Conservation (phyloP, 768 basidiomycete genomes). For the Leccinum barrowsii region DNA sequence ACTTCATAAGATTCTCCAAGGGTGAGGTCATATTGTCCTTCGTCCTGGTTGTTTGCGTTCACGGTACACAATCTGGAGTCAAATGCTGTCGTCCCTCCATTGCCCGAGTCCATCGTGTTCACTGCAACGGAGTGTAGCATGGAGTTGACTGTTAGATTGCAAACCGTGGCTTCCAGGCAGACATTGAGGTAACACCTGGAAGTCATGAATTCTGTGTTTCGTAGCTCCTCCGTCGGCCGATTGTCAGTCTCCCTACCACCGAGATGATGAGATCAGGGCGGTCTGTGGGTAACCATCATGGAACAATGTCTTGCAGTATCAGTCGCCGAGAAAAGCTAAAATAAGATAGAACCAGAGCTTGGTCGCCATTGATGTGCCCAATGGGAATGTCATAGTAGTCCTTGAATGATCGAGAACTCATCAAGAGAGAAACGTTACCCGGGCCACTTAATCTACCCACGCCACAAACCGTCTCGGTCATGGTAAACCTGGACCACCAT, state of each 20-base stretch:
- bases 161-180: slow-evolving; percentile 82
- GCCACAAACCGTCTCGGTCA: no score
- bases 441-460: no score
- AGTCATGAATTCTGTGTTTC: slow-evolving; percentile 78
- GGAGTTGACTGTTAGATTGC: slow-evolving; percentile 91
- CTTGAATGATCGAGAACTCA: no score
- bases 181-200: slow-evolving; percentile 91
- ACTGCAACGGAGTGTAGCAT: slow-evolving; percentile 92
- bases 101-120: slow-evolving; percentile 76
- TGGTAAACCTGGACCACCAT: no score
- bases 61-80: slow-evolving; percentile 93
- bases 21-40: slow-evolving; percentile 60
- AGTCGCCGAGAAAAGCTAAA: slow-evolving; percentile 87
- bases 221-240: slow-evolving; percentile 69
- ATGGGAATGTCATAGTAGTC: no score
- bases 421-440: no score
- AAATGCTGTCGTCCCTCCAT: slow-evolving; percentile 89
- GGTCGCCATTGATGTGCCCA: no score
- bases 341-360: slow-evolving; percentile 60
- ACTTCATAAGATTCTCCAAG: slow-evolving; percentile 89
- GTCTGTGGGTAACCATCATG: slow-evolving; percentile 95
- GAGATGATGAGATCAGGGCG: slow-evolving; percentile 65
- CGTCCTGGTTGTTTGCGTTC: slow-evolving; percentile 76
- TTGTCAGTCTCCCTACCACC: slow-evolving; percentile 91
- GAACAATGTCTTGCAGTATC: slow-evolving; percentile 80